Evolutionary conservation across 139 green algal genomes (phyloP), one percentile per base, ranked within the genome.

Genomic region (Diplosphaera chodatii): DNA sequence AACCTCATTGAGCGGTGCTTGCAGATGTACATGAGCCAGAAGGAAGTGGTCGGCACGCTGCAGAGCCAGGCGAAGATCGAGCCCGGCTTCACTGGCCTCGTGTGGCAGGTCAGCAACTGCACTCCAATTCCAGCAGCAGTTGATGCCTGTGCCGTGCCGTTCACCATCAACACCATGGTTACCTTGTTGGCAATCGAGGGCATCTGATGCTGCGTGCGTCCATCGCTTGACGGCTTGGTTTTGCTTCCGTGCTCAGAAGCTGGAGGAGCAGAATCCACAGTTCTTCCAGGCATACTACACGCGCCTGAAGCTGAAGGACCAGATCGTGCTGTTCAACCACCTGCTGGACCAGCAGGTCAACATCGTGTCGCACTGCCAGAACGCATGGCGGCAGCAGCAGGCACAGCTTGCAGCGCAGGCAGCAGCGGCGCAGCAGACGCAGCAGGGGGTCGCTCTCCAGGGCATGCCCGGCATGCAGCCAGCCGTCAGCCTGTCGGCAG

Each of bases 251-350:
- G n/a, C n/a, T n/a, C 82, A 89, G 73, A 97, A 97, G 80, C 88
- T 98, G 40, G 93, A 98, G 80, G 90, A 96, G 78, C 87, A 97
- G 72, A 98, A 98, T 71, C 80, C 87, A 6, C 84, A 91, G 28
- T 97, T 97, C 69, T 97, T 97, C 78, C 72, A 76, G 29, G 86
- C 86, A 0, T 98, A 98, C 86, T 86, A 96, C 78, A 84, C 90
- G 25, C 84, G 90, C 1, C 78, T 95, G 25, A 91, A 92, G 69
- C 72, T 97, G 5, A 96, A 94, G 74, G 88, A 92, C 64, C 90
- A 97, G 80, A 91, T 98, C 28, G 77, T 94, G 29, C 86, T 94
- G 80, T 98, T 97, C 83, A 98, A 98, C 84, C 81, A 94, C 77
- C 82, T 97, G 13, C 77, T 96, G 66, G 87, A 96, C 73, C 87